phyloP scores from a whole-genome alignment of 768 basidiomycete species.

The Mycena rebaudengoi region DNA sequence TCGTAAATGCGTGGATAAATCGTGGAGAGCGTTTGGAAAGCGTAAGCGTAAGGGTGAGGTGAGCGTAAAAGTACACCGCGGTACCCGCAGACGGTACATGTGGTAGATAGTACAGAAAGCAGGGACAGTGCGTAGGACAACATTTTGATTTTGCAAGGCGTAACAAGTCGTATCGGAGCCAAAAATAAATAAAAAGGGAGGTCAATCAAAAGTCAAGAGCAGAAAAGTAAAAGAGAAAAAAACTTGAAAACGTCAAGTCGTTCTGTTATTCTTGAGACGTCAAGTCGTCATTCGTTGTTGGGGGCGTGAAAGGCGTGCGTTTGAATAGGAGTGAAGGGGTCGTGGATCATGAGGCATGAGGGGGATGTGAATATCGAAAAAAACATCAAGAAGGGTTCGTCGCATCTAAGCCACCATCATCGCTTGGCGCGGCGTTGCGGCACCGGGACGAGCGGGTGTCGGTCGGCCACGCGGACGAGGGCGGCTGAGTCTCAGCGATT shows the following conservation, averaged over 20 bases:
- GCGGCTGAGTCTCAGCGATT: constrained; percentile 56
- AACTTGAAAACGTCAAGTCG: background rate
- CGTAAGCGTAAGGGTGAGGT: constrained; percentile 1
- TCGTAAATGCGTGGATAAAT: constrained; percentile 14
- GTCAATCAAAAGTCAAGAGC: background rate
- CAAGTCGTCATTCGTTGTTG: constrained; percentile 3
- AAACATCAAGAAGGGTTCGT: background rate
- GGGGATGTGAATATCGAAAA: background rate
- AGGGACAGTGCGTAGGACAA: constrained; percentile 15
- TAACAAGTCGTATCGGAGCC: constrained; percentile 10
- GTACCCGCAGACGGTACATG: constrained; percentile 14
- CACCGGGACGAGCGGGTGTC: constrained; percentile 47
- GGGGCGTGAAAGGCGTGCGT: constrained; percentile 5
- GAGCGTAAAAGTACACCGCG: constrained; percentile 6
- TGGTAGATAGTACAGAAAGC: constrained; percentile 20
- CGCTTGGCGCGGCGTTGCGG: constrained; percentile 10
- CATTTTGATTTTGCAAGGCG: constrained; percentile 5
- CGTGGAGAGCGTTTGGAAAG: background rate
- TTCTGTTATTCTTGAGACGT: background rate
- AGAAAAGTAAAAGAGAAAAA: background rate
- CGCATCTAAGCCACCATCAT: background rate
- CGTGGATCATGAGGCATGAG: constrained; percentile 5
- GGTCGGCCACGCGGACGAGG: constrained; percentile 60
- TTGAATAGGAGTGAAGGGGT: background rate
- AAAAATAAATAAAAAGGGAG: background rate